Conservation (phyloP, 495 filamentous ascomycete genomes). For the Penicillium argentinense region DNA sequence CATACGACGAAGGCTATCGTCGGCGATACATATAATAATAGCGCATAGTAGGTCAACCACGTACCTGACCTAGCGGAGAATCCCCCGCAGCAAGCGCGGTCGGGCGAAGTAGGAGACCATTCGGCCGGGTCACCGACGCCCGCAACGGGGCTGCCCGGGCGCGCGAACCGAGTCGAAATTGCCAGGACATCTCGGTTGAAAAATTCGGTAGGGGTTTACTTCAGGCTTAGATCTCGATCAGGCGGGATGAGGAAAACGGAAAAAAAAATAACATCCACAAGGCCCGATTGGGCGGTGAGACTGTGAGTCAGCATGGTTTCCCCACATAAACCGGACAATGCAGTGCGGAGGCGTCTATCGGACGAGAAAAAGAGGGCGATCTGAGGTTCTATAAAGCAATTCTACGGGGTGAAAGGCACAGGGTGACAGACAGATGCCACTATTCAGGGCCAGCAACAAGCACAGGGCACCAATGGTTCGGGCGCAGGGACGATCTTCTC, state of each 20-base stretch:
- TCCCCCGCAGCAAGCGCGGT: slow-evolving; percentile 27
- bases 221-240: not conserved
- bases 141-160: slow-evolving; percentile 39
- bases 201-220: slow-evolving; percentile 4
- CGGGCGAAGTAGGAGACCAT: slow-evolving; percentile 33
- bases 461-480: not conserved
- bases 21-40: slow-evolving; percentile 23
- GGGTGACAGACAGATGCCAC: too few species aligned
- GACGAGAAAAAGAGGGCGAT: slow-evolving; percentile 6
- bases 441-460: too few species aligned
- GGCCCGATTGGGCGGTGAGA: slow-evolving; percentile 25
- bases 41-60: slow-evolving; percentile 15
- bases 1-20: slow-evolving; percentile 7
- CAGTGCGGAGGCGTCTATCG: slow-evolving; percentile 11
- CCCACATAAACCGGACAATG: slow-evolving; percentile 9
- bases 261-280: slow-evolving; percentile 13
- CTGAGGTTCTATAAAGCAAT: not conserved
- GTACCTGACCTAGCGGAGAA: slow-evolving; percentile 33
- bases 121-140: slow-evolving; percentile 34
- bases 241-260: not conserved
- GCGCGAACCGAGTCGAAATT: slow-evolving; percentile 34
- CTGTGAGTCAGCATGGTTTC: slow-evolving; percentile 24
- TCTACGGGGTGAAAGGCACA: too few species aligned
- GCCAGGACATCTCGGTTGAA: slow-evolving; percentile 33
- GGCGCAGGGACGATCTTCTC: not conserved